Conservation (phyloP, 768 basidiomycete species). For the Pleurotus eryngii region DNA sequence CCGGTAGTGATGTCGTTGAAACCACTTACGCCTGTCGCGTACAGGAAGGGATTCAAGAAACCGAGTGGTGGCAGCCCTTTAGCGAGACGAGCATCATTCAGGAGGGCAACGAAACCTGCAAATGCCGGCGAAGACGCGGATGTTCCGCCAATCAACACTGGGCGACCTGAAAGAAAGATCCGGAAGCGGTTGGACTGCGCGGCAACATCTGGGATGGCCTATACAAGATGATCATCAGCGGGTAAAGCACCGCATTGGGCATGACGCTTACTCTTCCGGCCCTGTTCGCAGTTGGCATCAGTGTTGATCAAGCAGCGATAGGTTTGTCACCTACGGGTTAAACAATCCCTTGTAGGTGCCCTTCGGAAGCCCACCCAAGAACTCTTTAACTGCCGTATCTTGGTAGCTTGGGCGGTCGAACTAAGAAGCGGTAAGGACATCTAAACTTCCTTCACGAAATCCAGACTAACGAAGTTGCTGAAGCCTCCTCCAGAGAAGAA, state of each 20-base stretch:
- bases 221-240: background rate
- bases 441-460: background rate
- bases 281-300: conserved; percentile 23
- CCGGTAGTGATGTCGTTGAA: conserved; percentile 62
- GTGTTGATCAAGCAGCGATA: background rate
- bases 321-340: conserved; percentile 45
- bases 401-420: conserved; percentile 27
- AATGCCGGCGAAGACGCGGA: conserved; percentile 66
- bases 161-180: conserved; percentile 39
- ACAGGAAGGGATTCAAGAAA: conserved; percentile 65
- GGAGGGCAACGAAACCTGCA: conserved; percentile 57
- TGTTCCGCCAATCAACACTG: conserved; percentile 52
- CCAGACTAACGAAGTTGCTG: conserved; percentile 51
- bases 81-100: conserved; percentile 59
- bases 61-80: conserved; percentile 46
- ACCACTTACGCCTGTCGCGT: conserved; percentile 32
- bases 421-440: background rate
- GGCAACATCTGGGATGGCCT: conserved; percentile 66
- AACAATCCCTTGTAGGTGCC: conserved; percentile 56
- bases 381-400: conserved; percentile 37
- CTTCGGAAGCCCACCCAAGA: conserved; percentile 40
- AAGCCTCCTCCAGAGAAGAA: conserved; percentile 74
- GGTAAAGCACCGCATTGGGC: background rate
- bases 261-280: conserved; percentile 45
- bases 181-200: conserved; percentile 42